Base-by-base conservation (phyloP, 176 grass and related monocot species). In the Metroxylon sagu region DNA sequence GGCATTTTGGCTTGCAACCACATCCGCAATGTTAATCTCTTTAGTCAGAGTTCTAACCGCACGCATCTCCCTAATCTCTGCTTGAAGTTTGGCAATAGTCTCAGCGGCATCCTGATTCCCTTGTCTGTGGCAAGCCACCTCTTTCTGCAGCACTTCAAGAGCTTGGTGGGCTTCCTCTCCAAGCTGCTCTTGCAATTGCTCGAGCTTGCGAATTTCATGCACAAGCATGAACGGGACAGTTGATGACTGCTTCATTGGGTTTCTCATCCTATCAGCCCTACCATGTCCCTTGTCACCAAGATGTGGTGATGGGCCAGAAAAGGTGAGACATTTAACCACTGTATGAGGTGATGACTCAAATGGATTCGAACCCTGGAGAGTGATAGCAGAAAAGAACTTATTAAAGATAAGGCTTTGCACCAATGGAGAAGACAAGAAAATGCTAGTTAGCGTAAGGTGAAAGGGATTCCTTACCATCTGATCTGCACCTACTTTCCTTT, bases 201-300 rank as follows among this genome's bases (percentile, higher is more conserved):
- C 92, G 49, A 90, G 77, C 75, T 96, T 96, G 58, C 92, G 87
- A 54, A 96, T 96, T 82, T 96, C 92, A 71, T 96, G 83, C 71
- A 85, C 80, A 14, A 96, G 65, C 81, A 96, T 80, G 57, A 76
- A 86, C 54, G 92, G 92, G 50, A 75, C 87, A 26, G 92, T 90
- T 66, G 74, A 84, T 71, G 92, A 96, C 72, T 96, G 83, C 51
- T 83, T 85, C 55, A 88, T 59, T 0, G 69, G 75, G 65, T 78
- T 78, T 28, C 71, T 78, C 25, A 76, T 51, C 49, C 18, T 27
- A 18, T 54, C 51, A 19, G 18, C 65, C 18, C 16, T 68, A 23
- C 16, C 6, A 52, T 77, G 76, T 58, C 71, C 66, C 57, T 79
- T 76, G 30, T 85, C 78, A 51, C 70, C 69, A 59, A 60, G 61